phyloP scores from a whole-genome alignment of 768 basidiomycete species.

The Arthromyces matolae region DNA sequence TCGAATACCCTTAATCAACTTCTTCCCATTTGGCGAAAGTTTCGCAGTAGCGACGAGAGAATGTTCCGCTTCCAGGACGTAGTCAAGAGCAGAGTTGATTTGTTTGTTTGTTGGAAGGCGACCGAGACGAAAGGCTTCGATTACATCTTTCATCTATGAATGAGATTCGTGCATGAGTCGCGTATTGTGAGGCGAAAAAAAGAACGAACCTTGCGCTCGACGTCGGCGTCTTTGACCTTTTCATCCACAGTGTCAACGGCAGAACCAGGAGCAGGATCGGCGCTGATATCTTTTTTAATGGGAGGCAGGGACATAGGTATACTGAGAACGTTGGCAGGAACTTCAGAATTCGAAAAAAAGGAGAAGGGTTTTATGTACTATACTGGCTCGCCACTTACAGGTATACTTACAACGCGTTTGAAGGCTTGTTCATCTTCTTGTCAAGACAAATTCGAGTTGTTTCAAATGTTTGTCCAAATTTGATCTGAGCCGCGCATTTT shows the following conservation, averaged over 20 bases:
- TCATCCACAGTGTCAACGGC: constrained; percentile 69
- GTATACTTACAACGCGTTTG: too few relatives aligned
- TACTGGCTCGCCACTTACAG: too few relatives aligned
- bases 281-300: constrained; percentile 56
- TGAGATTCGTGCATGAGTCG: neutral
- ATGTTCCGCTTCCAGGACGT: constrained; percentile 55
- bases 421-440: too few relatives aligned
- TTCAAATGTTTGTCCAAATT: too few relatives aligned
- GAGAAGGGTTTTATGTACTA: too few relatives aligned
- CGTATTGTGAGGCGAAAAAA: too few relatives aligned
- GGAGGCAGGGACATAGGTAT: constrained; percentile 78
- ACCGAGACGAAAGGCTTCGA: constrained; percentile 77
- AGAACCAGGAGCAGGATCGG: constrained; percentile 50
- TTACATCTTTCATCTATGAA: too few relatives aligned
- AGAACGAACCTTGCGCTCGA: constrained; percentile 68
- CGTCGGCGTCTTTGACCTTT: constrained; percentile 59
- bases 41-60: constrained; percentile 57
- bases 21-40: constrained; percentile 74
- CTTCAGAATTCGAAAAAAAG: too few relatives aligned
- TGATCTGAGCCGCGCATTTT: too few relatives aligned
- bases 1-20: constrained; percentile 71
- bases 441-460: too few relatives aligned
- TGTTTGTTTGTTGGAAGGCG: constrained; percentile 79
- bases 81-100: constrained; percentile 68
- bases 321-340: constrained; percentile 31